phyloP scores from a whole-genome alignment of 2,329 filamentous ascomycete genomes.

The Aspergillus versicolor region DNA sequence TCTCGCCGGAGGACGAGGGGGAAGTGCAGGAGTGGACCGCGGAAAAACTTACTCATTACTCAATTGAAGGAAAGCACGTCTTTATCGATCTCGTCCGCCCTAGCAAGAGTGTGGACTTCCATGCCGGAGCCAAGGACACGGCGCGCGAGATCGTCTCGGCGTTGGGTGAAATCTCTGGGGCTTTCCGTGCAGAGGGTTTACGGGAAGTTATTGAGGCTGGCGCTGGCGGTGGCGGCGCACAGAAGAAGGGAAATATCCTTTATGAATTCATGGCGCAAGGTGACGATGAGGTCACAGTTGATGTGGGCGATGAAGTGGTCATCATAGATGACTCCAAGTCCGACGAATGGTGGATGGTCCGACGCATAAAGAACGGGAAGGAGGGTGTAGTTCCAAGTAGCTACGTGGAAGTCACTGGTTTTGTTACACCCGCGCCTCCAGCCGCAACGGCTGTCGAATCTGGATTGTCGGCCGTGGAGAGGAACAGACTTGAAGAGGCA shows the following conservation, averaged over 20 bases:
- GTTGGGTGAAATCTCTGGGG: constrained; percentile 85
- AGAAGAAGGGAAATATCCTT: constrained; percentile 81
- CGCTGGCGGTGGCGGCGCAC: constrained; percentile 53
- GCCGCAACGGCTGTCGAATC: constrained; percentile 56
- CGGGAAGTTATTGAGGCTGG: constrained; percentile 83
- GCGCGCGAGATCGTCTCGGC: constrained; percentile 88
- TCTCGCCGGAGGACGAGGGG: constrained; percentile 83
- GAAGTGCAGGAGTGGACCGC: constrained; percentile 90
- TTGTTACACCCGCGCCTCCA: constrained; percentile 50
- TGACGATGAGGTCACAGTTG: constrained; percentile 93
- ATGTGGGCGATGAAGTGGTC: constrained; percentile 83
- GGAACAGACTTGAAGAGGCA: constrained; percentile 76
- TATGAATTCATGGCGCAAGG: constrained; percentile 98
- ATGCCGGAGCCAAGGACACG: constrained; percentile 95
- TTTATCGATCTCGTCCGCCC: constrained; percentile 91
- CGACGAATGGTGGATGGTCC: constrained; percentile 98
- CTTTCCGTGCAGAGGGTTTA: constrained; percentile 74
- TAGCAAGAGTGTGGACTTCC: constrained; percentile 93
- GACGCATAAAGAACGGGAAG: constrained; percentile 83
- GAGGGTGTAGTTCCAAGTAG: constrained; percentile 96
- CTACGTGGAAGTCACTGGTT: constrained; percentile 85
- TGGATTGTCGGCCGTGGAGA: constrained; percentile 69
- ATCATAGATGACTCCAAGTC: constrained; percentile 87
- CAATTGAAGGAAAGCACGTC: constrained; percentile 95
- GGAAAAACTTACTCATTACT: constrained; percentile 95